Percentiles rank a stretch among this genome's conserved stretches.
phyloP scores from a whole-genome alignment of 805 yeast species.

The Yamadazyma tumulicola region DNA sequence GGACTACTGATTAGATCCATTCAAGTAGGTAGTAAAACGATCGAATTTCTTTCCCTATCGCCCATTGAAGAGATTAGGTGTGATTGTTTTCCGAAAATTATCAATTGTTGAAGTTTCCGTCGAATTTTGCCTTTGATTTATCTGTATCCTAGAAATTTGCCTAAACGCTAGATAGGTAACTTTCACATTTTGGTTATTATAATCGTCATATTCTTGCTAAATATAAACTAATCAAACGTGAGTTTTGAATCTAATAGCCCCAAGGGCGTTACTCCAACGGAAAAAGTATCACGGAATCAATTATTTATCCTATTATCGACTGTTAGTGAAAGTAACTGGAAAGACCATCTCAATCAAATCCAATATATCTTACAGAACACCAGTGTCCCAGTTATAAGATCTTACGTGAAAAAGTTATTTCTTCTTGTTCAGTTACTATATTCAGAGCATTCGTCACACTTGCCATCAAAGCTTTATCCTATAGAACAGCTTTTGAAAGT shows the following conservation, averaged over 20 bases:
- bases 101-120: too few relatives aligned
- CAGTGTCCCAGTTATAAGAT: neutral
- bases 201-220: too few relatives aligned
- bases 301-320: conserved; percentile 49
- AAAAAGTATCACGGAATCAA: conserved; percentile 49
- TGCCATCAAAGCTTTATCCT: conserved; percentile 5
- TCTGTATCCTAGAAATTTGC: too few relatives aligned
- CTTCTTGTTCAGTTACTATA: conserved; percentile 6
- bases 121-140: too few relatives aligned
- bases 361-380: conserved; percentile 31
- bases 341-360: conserved; percentile 41
- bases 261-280: conserved; percentile 29
- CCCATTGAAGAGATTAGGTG: too few relatives aligned
- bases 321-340: conserved; percentile 38
- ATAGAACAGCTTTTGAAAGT: conserved; percentile 6
- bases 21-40: neutral
- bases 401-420: neutral
- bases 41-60: too few relatives aligned
- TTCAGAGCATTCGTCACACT: neutral
- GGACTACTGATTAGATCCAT: conserved; percentile 5
- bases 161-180: too few relatives aligned
- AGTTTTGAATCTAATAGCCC: conserved; percentile 26
- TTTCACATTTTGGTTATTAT: too few relatives aligned
- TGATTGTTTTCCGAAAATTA: too few relatives aligned
- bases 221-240: too few relatives aligned